These are phyloP conservation scores for Glycine latifolia DNA, from an alignment of 306 rosid genomes.

Conservation along the genomic window DNA sequence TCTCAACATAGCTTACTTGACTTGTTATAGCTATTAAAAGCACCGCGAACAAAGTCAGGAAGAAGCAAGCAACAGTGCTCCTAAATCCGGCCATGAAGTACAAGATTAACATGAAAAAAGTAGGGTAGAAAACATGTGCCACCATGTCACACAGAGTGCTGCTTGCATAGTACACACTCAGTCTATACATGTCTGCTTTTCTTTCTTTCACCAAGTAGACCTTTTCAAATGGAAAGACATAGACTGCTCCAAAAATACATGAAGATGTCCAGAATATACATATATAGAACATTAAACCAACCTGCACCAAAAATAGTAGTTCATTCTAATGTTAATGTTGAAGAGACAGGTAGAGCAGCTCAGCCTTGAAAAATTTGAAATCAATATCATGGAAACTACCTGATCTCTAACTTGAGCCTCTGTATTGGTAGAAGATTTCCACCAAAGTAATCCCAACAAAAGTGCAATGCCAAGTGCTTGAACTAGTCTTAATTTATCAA, in stretches of 20 bases:
- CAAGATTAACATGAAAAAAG: constrained; percentile 80
- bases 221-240: constrained; percentile 91
- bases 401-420: constrained; percentile 96
- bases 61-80: constrained; percentile 78
- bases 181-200: constrained; percentile 92
- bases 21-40: constrained; percentile 86
- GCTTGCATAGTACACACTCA: constrained; percentile 88
- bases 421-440: constrained; percentile 83
- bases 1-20: constrained; percentile 65
- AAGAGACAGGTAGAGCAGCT: neutral
- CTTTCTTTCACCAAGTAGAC: constrained; percentile 84
- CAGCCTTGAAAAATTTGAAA: neutral
- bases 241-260: constrained; percentile 90
- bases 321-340: neutral
- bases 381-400: constrained; percentile 49
- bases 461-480: constrained; percentile 92
- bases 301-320: constrained; percentile 57
- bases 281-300: constrained; percentile 88
- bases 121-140: constrained; percentile 87
- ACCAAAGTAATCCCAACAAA: constrained; percentile 92
- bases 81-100: constrained; percentile 96
- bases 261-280: constrained; percentile 98
- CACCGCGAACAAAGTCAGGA: constrained; percentile 71
- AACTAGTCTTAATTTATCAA: constrained; percentile 80
- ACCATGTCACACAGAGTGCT: constrained; percentile 97